A percentile compares a stretch with the other conserved stretches of the same genome.
phyloP scores from a whole-genome alignment of 75 land plant species.

The Pseudotsuga menziesii region DNA sequence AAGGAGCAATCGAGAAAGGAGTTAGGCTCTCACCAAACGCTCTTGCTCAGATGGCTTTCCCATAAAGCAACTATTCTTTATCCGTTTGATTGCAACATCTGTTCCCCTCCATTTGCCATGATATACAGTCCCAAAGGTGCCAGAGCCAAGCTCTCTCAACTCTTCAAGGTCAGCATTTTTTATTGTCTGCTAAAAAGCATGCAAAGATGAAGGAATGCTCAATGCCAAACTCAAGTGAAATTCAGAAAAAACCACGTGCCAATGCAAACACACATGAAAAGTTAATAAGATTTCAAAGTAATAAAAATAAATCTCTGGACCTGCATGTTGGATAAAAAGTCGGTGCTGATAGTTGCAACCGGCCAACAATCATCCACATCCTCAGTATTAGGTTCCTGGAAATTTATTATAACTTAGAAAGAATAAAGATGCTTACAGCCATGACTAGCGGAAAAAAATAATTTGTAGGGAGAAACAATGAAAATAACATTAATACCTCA shows the following conservation, averaged over 20 bases:
- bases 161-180: slow-evolving; percentile 59
- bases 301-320: background rate
- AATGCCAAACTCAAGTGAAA: background rate
- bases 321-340: background rate
- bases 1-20: background rate
- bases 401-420: background rate
- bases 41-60: slow-evolving; percentile 50
- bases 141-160: slow-evolving; percentile 58
- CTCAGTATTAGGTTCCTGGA: background rate
- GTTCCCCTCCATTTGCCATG: slow-evolving; percentile 72
- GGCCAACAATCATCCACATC: background rate
- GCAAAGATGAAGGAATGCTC: background rate
- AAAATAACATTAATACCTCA: slow-evolving; percentile 1
- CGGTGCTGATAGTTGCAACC: background rate
- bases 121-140: slow-evolving; percentile 63
- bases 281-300: background rate
- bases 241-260: background rate
- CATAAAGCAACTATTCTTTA: slow-evolving; percentile 61
- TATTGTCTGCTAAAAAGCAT: slow-evolving; percentile 30
- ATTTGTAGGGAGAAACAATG: background rate
- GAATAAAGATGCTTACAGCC: background rate
- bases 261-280: background rate
- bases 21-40: background rate
- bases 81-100: slow-evolving; percentile 71
- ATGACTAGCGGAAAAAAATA: background rate